Evolutionary conservation across 1,139 yeast genomes (phyloP), one percentile per base, ranked within the genome.

Genomic region (Candida labiduridarum): DNA sequence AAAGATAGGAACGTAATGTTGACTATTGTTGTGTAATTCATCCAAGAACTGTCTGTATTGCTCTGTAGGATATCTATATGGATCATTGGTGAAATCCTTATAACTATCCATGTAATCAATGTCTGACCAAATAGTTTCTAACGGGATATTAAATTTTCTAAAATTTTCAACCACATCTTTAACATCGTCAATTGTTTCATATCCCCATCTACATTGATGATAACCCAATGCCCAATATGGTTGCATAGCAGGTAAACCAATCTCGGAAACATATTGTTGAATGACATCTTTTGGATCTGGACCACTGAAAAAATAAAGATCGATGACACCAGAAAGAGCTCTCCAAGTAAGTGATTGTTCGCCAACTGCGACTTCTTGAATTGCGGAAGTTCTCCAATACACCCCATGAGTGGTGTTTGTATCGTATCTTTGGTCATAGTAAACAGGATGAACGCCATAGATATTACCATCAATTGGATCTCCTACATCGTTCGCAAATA

Each of bases 241-340:
- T 49, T 61, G 65, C 50, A 62, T 52, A 5, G 60, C 55, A 2
- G 66, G 66, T 31, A 61, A 56, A 2, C 65, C 65, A 19, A 62
- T 57, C 50, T 60, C 58, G 36, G 52, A 41, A 46, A 67, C 62
- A 56, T 67, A 61, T 54, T 69, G 72, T 31, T 56, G 52, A 38
- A 66, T 63, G 8, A 65, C 68, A 36, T 67, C 66, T 48, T 57
- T 62, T 14, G 71, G 66, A 27, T 63, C 54, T 3, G 71, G 69
- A 3, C 74, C 74, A 34, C 65, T 54, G 52, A 67, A 69, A 58
- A 69, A 64, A 55, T 66, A 69, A 29, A 68, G 60, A 49, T 69
- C 74, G 43, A 69, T 48, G 30, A 54, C 68, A 46, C 70, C 72
- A 52, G 53, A 59, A 51, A 53, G 63, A 36, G 60, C 62, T 63